Percentiles rank a stretch among this genome's conserved stretches.
Conservation (phyloP, 768 basidiomycete species). For the Mycena rebaudengoi region DNA sequence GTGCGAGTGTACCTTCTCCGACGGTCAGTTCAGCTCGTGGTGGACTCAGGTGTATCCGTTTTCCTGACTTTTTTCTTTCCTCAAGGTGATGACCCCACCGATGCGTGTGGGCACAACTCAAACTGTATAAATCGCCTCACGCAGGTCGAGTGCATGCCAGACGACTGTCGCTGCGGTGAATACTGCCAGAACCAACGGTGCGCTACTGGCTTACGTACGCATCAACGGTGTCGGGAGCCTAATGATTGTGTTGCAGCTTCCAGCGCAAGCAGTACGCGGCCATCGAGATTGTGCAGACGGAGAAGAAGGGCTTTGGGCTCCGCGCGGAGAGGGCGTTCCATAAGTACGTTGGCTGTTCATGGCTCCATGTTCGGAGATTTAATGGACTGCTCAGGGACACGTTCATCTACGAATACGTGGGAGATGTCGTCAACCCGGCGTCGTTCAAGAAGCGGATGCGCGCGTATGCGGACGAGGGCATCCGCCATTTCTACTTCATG, state of each 20-base stretch:
- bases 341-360: constrained; percentile 56
- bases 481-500: constrained; percentile 99
- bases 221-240: constrained; percentile 15
- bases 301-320: constrained; percentile 95
- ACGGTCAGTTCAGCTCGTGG: not conserved
- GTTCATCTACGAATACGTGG: constrained; percentile 98
- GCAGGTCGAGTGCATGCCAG: constrained; percentile 93
- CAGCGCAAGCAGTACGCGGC: constrained; percentile 84
- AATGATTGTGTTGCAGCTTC: constrained; percentile 63
- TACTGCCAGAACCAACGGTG: constrained; percentile 96
- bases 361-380: constrained; percentile 15
- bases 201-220: constrained; percentile 31
- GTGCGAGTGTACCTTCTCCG: constrained; percentile 85
- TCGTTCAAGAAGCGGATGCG: constrained; percentile 95
- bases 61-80: constrained; percentile 13
- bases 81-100: constrained; percentile 63
- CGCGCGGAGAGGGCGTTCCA: constrained; percentile 74
- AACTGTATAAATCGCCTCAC: constrained; percentile 98
- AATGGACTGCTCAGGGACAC: constrained; percentile 64
- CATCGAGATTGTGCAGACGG: constrained; percentile 91
- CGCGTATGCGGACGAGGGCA: constrained; percentile 91
- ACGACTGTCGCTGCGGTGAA: constrained; percentile 84
- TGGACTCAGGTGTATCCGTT: constrained; percentile 28
- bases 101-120: constrained; percentile 85
- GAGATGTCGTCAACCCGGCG: constrained; percentile 89